phyloP scores from a whole-genome alignment of 495 filamentous ascomycete species.

The Aspergillus leporis region DNA sequence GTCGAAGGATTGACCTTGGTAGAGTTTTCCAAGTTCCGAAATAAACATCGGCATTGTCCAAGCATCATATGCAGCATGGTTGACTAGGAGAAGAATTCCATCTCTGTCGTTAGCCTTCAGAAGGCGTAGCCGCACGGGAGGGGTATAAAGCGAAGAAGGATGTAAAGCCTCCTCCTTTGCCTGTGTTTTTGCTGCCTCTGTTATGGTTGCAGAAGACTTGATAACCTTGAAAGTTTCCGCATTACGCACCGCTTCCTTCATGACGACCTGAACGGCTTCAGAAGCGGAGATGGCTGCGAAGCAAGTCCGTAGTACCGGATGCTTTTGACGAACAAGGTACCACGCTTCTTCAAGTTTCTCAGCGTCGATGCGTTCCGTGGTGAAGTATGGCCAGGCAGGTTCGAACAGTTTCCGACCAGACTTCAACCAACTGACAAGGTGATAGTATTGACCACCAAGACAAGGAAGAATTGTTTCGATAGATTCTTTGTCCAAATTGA shows the following conservation, averaged over 20 bases:
- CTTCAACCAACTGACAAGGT: constrained; percentile 68
- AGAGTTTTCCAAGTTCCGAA: constrained; percentile 29
- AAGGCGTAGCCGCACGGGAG: constrained; percentile 28
- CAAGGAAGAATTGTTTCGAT: constrained; percentile 61
- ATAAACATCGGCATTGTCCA: constrained; percentile 34
- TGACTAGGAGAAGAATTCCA: constrained; percentile 29
- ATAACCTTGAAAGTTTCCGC: constrained; percentile 27
- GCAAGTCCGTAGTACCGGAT: constrained; percentile 60
- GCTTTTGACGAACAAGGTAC: constrained; percentile 51
- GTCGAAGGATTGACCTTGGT: constrained; percentile 14
- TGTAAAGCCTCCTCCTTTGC: constrained; percentile 23
- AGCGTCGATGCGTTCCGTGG: constrained; percentile 32
- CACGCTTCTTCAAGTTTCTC: constrained; percentile 52
- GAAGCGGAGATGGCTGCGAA: constrained; percentile 51
- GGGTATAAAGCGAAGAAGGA: constrained; percentile 29
- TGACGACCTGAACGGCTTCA: constrained; percentile 36
- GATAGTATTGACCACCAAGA: constrained; percentile 70
- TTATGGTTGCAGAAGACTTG: constrained; percentile 12
- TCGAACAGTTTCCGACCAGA: constrained; percentile 61
- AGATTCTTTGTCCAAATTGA: constrained; percentile 34
- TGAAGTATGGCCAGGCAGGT: constrained; percentile 58
- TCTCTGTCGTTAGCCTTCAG: constrained; percentile 25
- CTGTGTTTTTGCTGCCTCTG: constrained; percentile 17
- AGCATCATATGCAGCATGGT: constrained; percentile 39
- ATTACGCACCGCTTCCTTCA: constrained; percentile 25